Base-by-base conservation (phyloP, 192 early-diverging fungal genomes). In the Backusella psychrophila region DNA sequence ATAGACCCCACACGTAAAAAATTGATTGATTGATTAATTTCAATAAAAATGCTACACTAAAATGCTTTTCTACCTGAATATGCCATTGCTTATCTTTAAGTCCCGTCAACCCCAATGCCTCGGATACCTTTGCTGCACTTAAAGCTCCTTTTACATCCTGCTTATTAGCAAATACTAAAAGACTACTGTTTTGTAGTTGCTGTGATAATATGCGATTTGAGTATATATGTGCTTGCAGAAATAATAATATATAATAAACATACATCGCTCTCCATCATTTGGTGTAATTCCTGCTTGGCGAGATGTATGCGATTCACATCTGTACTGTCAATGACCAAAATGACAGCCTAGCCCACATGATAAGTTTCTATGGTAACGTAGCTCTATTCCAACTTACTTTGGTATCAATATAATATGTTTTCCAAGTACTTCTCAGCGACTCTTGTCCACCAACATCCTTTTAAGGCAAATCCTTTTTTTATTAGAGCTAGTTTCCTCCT, bases 301-400 rank as follows among this genome's bases (percentile, higher is more conserved):
- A 92, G 85, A 65, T 90, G 87, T 34, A 92, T 71, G 59, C 91
- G 84, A 49, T 89, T 89, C 39, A 74, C 78, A 71, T 92, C 91
- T n/a, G 86, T 90, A 66, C 90, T 91, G 72, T 92, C 91, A 73
- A 92, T 88, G 42, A 92, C 91, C 89, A 92, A 87, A 71, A 92
- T 92, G 4, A 92, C 89, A 2, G 91, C 91, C 77, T 83, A 67
- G 12, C 33, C 33, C n/a, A 63, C 29, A 63, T 29, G 14, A 56
- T 21, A 56, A 23, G n/a, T 56, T 56, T 9, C 53, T 56, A 56
- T 56, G 21, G 53, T 56, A 23, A 56, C 53, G 33, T n/a, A 21
- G 19, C 49, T 52, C 21, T 23, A 56, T 23, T 21, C 21, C 6
- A 26, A n/a, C 59, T 49, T 69, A 83, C 82, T 69, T 88, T 90